Base-by-base conservation (phyloP, 441 rosid genomes). In the Adansonia gregorii region DNA sequence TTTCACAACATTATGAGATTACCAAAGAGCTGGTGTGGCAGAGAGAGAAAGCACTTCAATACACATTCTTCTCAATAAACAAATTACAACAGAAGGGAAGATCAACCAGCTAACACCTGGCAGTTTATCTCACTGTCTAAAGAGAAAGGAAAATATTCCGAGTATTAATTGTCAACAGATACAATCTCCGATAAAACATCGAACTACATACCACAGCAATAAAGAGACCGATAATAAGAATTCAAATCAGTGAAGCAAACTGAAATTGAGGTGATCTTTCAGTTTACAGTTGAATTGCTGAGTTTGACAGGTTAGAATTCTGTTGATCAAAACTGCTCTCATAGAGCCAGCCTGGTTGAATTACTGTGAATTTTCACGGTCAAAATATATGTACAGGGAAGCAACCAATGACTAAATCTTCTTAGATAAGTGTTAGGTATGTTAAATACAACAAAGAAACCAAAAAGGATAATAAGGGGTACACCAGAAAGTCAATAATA, bases 401-500 rank as follows among this genome's bases (percentile, higher is more conserved):
- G 55, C 46, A 67, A 46, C 17, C 10, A 41, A 43, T 6, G 27
- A 67, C 52, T 67, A 55, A 46, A 22, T 12, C 19, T 49, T 49
- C 73, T 14, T 49, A 68, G 11, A n/a, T 49, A 69, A 48, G 35
- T 22, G 43, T 69, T 69, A 69, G 59, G 20, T 7, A 69, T 69
- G 43, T 14, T 49, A 11, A 49, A 49, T 24, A 22, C 43, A 48
- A 24, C 6, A 10, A 60, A 60, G 27, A 22, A 7, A 24, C 15
- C 7, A 49, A 49, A 22, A 46, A 0, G 17, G 8, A 9, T 2
- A 24, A 9, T 11, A 46, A 45, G 6, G 39, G 55, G 55, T 39
- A 20, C 1, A 11, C 19, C 35, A 11, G 0, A 46, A 48, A 20
- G 56, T 22, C 46, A 19, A 46, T 46, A 46, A 20, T 67, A 46